Evolutionary conservation across 1,284 basidiomycete species (phyloP).

Genomic region (Ganoderma sinense): DNA sequence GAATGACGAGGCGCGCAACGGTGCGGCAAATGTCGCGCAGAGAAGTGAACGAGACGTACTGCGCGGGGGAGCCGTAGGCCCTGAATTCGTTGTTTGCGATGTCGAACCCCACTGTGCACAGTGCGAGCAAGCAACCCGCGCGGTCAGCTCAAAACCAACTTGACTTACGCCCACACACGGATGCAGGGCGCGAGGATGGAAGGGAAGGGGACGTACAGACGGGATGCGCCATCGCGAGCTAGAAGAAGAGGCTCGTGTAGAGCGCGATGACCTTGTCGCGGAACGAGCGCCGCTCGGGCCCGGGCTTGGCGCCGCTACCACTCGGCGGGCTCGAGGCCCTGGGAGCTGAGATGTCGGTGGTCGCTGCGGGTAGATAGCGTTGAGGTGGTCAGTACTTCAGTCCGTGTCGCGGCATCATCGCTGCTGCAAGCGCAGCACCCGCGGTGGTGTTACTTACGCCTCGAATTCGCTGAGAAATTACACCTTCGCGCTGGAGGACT

Average conservation of each 20-base stretch:
- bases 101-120: conserved; percentile 37
- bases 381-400: background rate
- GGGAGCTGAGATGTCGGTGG: conserved; percentile 38
- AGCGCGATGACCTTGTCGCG: conserved; percentile 36
- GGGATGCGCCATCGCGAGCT: conserved; percentile 17
- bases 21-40: conserved; percentile 35
- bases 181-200: too few relatives aligned
- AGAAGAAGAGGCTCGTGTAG: conserved; percentile 38
- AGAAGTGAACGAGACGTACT: conserved; percentile 32
- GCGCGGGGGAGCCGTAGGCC: conserved; percentile 30
- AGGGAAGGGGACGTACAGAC: background rate
- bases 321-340: conserved; percentile 32
- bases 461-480: conserved; percentile 43
- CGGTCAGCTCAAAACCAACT: too few relatives aligned
- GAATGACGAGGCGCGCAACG: conserved; percentile 36
- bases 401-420: too few relatives aligned
- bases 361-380: conserved; percentile 27
- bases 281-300: conserved; percentile 27
- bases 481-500: conserved; percentile 35
- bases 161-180: too few relatives aligned
- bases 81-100: conserved; percentile 31
- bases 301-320: conserved; percentile 36
- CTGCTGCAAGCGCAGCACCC: too few relatives aligned
- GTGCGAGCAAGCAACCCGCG: too few relatives aligned
- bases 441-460: conserved; percentile 35